Conservation (phyloP, 2,329 filamentous ascomycete genomes). For the Monilinia laxa region DNA sequence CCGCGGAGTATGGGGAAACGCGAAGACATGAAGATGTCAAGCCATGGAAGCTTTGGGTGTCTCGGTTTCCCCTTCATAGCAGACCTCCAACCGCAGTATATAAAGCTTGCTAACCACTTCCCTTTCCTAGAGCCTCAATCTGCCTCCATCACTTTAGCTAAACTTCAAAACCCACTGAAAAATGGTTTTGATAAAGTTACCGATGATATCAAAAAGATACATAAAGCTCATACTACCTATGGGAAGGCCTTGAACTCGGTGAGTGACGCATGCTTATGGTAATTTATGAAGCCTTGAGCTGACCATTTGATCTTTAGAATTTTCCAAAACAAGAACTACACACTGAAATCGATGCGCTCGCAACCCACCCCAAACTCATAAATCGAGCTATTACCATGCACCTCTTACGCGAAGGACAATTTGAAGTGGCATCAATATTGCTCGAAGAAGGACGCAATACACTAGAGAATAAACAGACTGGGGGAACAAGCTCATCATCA, state of each 20-base stretch:
- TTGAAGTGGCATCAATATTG: slow-evolving; percentile 82
- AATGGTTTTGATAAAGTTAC: slow-evolving; percentile 77
- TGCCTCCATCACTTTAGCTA: slow-evolving; percentile 73
- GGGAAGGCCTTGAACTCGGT: slow-evolving; percentile 83
- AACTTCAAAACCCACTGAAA: slow-evolving; percentile 83
- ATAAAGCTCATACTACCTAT: slow-evolving; percentile 79
- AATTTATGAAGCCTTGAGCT: background rate
- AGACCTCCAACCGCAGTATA: background rate
- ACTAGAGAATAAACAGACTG: slow-evolving; percentile 42
- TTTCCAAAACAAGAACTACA: slow-evolving; percentile 60
- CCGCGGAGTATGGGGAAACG: background rate
- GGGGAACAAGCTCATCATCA: slow-evolving; percentile 35
- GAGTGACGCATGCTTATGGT: slow-evolving; percentile 29
- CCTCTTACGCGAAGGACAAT: slow-evolving; percentile 89
- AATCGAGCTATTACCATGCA: slow-evolving; percentile 97
- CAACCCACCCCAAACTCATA: slow-evolving; percentile 71
- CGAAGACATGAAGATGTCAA: background rate
- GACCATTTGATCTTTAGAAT: slow-evolving; percentile 33
- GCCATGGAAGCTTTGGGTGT: background rate
- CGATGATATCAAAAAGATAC: slow-evolving; percentile 77
- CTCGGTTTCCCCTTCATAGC: slow-evolving; percentile 19
- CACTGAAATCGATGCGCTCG: slow-evolving; percentile 78
- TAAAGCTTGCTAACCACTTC: slow-evolving; percentile 21
- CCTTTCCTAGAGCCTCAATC: slow-evolving; percentile 60
- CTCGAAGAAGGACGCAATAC: slow-evolving; percentile 65